Base-by-base conservation (phyloP, 2,329 filamentous ascomycete species). In the Monascus ruber region DNA sequence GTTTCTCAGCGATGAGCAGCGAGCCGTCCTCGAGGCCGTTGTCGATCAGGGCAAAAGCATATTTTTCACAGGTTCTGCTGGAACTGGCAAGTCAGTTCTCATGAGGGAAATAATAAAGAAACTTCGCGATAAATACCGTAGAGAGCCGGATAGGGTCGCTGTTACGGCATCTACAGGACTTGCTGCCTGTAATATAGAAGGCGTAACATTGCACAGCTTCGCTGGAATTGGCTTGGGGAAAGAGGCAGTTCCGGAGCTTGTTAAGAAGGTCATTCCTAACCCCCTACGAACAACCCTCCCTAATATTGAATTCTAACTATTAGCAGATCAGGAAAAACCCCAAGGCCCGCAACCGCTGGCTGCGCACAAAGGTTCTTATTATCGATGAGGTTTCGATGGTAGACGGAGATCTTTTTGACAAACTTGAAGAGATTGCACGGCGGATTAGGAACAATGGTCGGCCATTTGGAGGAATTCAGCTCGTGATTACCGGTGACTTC, bases 341-440 rank as follows among this genome's bases (percentile, higher is more conserved):
- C 11, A 96, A 95, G 58, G 86, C 87, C 24, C 89, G 84, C 57
- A 82, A 79, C 47, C 77, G 89, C 32, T 98, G 93, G 93, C 66
- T 93, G 47, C 77, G 79, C 41, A 94, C 87, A 0, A 94, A 88
- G 55, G 78, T 86, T 8, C 73, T 98, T 24, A 74, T 98, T 49
- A 77, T 98, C 51, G 91, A 98, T 62, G 91, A 98, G 59, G 81
- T 98, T 3, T 96, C 91, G 8, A 98, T 98, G 93, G 88, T 98
- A 4, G 91, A 98, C 52, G 91, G 86, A 1, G 88, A 95, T 28
- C 71, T 98, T 0, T 98, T 96, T 49, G 91, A 98, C 67, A 98
- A 98, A 61, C 73, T 98, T 11, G 87, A 93, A 45, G 77, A 83
- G 44, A 83, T 98, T 48, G 89, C 88, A 9, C 77, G 89, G 40